Evolutionary conservation across 2,329 filamentous ascomycete genomes (phyloP), one percentile per base, ranked within the genome.

Genomic region (Alternaria gansuensis): DNA sequence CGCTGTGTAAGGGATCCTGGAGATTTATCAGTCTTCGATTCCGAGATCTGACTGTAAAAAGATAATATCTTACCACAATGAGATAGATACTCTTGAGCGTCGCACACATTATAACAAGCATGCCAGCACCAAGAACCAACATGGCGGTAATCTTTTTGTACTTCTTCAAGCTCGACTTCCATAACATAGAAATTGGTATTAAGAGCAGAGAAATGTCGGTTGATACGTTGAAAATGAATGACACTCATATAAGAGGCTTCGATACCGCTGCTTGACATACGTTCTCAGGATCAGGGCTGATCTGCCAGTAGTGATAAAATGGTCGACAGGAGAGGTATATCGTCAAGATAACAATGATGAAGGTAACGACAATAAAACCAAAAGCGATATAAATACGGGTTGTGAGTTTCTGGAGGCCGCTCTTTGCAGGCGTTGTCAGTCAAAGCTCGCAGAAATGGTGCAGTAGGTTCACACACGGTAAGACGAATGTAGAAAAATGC

Each of bases 151-250:
- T 65, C 67, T 88, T 88, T 65, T 85, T 84, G 2, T 76, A 69
- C 8, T 79, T 77, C 14, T 74, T 78, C 6, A 88, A 74, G 11
- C 58, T 70, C 23, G 85, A 82, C 58, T 78, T 78, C 80, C 83
- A 85, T 1, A 88, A 57, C 72, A 87, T 84, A 1, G 85, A 84
- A 5, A 86, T 77, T 0, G 85, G 85, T 44, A 88, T 86, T 24
- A 81, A 80, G 46, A 88, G 82, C 7, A 88, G 77, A 60, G 87
- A 88, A 0, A 86, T 50, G 60, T 88, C 86, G 5, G 44, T 46
- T 7, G 29, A 23, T 3, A 46, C 44, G 29, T 46, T 46, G 7
- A 33, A 23, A 3, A 33, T 11, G 5, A 46, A 46, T 5, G 29
- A n/a, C 1, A 46, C 29, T 17, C 44, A 46, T 10, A 46, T 4